Conservation (phyloP, 2,329 filamentous ascomycete species). For the Trichoderma guizhouense region DNA sequence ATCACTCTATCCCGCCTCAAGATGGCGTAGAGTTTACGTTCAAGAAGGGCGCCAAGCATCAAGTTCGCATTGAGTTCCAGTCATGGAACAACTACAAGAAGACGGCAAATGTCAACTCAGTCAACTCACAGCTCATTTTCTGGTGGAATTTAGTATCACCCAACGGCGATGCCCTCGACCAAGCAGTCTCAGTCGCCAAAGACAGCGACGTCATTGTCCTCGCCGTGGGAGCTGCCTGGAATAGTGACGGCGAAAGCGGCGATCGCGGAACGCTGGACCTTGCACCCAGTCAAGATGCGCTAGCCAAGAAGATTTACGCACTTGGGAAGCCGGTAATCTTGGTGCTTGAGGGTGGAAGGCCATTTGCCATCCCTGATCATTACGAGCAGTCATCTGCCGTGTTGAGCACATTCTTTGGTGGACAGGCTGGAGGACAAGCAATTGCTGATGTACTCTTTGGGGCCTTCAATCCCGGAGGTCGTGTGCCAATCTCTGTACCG, state of each 20-base stretch:
- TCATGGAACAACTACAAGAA: conserved; percentile 17
- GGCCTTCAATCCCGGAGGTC: conserved; percentile 8
- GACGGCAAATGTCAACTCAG: conserved; percentile 17
- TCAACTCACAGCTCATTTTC: conserved; percentile 17
- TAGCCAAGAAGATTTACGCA: conserved; percentile 6
- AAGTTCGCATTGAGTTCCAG: conserved; percentile 14
- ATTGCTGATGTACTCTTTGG: conserved; percentile 16
- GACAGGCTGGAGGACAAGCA: conserved; percentile 13
- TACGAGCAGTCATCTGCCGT: conserved; percentile 4
- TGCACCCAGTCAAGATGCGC: conserved; percentile 12
- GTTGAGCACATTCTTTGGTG: conserved; percentile 8
- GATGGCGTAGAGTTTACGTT: conserved; percentile 7
- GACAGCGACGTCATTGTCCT: conserved; percentile 15
- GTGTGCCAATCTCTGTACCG: conserved; percentile 7
- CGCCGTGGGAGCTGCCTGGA: conserved; percentile 9
- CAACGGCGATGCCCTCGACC: neutral
- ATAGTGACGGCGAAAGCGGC: conserved; percentile 8
- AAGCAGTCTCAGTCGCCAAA: conserved; percentile 12
- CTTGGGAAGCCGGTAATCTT: conserved; percentile 12
- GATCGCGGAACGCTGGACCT: conserved; percentile 1
- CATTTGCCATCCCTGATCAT: conserved; percentile 15
- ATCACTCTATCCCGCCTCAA: neutral
- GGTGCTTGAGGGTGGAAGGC: conserved; percentile 13
- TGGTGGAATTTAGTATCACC: conserved; percentile 17
- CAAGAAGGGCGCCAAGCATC: neutral